Evolutionary conservation across 1,139 yeast species (phyloP), one percentile per base, ranked within the genome.

Genomic region (Suhomyces kunorum): DNA sequence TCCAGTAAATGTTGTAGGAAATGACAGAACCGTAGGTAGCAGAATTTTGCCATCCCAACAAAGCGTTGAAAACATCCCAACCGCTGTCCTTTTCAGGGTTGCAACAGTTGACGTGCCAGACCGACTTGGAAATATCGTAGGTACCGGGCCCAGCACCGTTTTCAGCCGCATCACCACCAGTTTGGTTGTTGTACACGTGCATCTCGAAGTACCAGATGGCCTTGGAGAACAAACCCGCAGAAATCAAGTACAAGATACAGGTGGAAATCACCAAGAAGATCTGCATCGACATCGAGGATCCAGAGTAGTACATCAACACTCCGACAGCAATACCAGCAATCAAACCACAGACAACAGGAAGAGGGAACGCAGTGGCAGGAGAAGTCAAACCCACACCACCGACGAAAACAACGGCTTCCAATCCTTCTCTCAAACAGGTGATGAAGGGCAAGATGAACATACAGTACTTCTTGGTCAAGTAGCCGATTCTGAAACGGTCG

Each of bases 21-120:
- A 58, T 50, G n/a, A 58, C 59, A 6, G 60, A 54, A 12, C 60
- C 62, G 34, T 54, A 53, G 14, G 62, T 56, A 19, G 61, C 61
- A 11, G 61, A 53, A 46, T 58, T 58, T 43, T 58, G 61, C 62
- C 62, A 58, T 27, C 61, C 61, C 44, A 57, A 56, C 40, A 57
- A 50, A n/a, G 98, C 97, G 52, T 92, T 89, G 60, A 89, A 76
- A 26, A 90, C 74, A 83, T 87, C 88, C 96, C 96, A 90, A 47
- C 95, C 92, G 26, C 90, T 90, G 59, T 86, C 95, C 32, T 76
- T 83, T 51, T 84, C 81, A 14, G 97, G 96, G 61, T 88, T 88
- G 68, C 98, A 90, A 64, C 97, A 90, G 68, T 90, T 89, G 29
- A 90, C 97, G 66, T 90, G 98, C 98, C 98, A 90, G 2, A 90